Base-by-base conservation (phyloP, 2,329 filamentous ascomycete genomes). In the Didymella glomerata region DNA sequence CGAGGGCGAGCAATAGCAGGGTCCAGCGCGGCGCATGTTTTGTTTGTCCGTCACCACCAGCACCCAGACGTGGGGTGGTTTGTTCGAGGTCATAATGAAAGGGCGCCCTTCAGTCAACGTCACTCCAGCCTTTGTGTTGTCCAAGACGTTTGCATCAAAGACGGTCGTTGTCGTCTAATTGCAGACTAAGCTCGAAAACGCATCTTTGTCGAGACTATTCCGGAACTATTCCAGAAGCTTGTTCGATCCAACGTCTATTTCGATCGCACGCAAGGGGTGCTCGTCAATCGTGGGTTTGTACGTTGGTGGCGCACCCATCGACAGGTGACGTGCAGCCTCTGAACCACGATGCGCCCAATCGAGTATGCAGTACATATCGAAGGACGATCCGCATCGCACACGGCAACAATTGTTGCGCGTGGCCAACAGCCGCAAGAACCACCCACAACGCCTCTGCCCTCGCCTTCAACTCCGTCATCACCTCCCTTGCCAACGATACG, bases 241-340 rank as follows among this genome's bases (percentile, higher is more conserved):
- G 30, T 54, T 38, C 22, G 14, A 18, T 4, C 34, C 36, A 54
- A 22, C 25, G 20, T 44, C 56, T 54, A 54, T 54, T 50, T 47
- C 41, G 45, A 51, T 40, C 10, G 24, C 22, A 49, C 56, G 47
- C 50, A 54, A 59, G 51, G 56, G 56, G 38, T 20, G 16, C 30
- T 54, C 45, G 40, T 30, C n/a, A 28, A 48, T 58, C 45, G 28
- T 30, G 10, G 28, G 6, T 30, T 30, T 3, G 10, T 30, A 30
- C 30, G 50, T 59, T 54, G 56, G 56, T 59, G 56, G 56, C 56
- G 46, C 34, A 8, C 11, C 24, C 13, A 2, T 25, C 41, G 27
- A 59, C 50, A 54, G 56, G 50, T 59, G 56, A 59, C 46, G 49
- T 24, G 56, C 56, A 48, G 48, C 48, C 36, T 22, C 36, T 16